phyloP scores from a whole-genome alignment of 805 yeast genomes.

The Candida peoriensis region DNA sequence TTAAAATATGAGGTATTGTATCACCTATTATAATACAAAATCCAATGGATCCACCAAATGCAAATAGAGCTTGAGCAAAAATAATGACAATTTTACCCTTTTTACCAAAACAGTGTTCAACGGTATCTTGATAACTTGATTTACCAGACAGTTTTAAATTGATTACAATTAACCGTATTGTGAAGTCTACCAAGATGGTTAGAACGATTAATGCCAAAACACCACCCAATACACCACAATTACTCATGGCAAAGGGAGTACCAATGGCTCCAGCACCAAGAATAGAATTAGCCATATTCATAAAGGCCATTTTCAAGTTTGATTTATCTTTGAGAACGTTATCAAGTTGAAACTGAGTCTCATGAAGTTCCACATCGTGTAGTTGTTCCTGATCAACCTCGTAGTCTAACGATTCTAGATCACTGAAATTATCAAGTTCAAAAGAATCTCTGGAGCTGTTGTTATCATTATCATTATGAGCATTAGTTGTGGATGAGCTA shows the following conservation, averaged over 20 bases:
- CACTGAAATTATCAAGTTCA: constrained; percentile 19
- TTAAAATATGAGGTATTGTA: constrained; percentile 84
- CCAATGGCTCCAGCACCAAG: constrained; percentile 96
- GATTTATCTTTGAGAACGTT: constrained; percentile 34
- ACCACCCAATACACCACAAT: constrained; percentile 78
- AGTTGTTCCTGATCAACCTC: constrained; percentile 9
- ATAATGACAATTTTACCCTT: constrained; percentile 64
- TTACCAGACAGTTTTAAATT: constrained; percentile 77
- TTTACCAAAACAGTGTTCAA: constrained; percentile 69
- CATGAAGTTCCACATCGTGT: neutral
- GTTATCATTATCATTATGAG: no score
- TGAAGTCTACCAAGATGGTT: constrained; percentile 83
- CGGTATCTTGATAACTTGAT: constrained; percentile 81
- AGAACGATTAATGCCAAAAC: constrained; percentile 52
- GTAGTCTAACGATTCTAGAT: constrained; percentile 21
- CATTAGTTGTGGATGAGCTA: no score
- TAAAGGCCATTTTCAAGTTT: constrained; percentile 78
- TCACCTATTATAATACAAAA: constrained; percentile 94
- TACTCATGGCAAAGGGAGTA: constrained; percentile 81
- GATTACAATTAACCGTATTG: constrained; percentile 70
- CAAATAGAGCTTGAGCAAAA: constrained; percentile 79
- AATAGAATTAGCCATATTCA: constrained; percentile 96
- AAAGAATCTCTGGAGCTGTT: constrained; percentile 10
- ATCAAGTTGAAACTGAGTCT: constrained; percentile 8
- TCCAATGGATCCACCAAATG: constrained; percentile 92